These are phyloP conservation scores for Pterulicium gracile DNA, from an alignment of 1,284 basidiomycete species.

Conservation along the genomic window DNA sequence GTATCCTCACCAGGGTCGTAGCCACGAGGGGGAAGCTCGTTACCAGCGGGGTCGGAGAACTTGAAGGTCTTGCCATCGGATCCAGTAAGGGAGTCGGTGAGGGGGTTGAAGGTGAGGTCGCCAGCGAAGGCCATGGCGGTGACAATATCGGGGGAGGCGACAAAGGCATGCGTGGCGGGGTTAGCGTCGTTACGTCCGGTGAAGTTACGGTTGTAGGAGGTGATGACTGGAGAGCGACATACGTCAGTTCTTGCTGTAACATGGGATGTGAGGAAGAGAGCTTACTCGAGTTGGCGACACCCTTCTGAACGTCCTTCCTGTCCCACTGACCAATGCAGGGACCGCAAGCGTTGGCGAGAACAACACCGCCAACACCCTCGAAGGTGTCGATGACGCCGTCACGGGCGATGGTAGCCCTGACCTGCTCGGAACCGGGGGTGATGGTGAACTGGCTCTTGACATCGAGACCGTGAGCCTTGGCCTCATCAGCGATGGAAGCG, in stretches of 20 bases:
- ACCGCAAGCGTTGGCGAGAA: conserved; percentile 97
- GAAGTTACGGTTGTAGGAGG: conserved; percentile 99
- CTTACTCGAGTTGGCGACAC: conserved; percentile 88
- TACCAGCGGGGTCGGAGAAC: conserved; percentile 84
- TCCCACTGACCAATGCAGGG: conserved; percentile 99
- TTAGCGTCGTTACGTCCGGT: conserved; percentile 99
- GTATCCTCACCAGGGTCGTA: conserved; percentile 97
- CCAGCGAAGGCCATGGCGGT: conserved; percentile 97
- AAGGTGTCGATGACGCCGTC: conserved; percentile 90
- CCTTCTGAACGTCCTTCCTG: conserved; percentile 92
- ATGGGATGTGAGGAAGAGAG: conserved; percentile 10
- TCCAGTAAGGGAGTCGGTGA: conserved; percentile 85
- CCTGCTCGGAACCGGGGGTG: conserved; percentile 97
- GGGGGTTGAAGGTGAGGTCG: conserved; percentile 91
- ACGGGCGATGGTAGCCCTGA: conserved; percentile 94
- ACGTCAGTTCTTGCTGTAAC: conserved; percentile 5
- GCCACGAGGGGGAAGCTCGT: conserved; percentile 89
- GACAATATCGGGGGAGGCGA: conserved; percentile 96
- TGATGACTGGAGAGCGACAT: conserved; percentile 57
- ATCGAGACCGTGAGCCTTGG: conserved; percentile 76
- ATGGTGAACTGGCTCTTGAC: conserved; percentile 95
- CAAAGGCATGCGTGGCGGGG: conserved; percentile 97
- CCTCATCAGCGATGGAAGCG: conserved; percentile 88
- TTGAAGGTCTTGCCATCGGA: conserved; percentile 96
- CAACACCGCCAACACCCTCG: conserved; percentile 82